phyloP scores from a whole-genome alignment of 2,329 filamentous ascomycete genomes.

The Didymella pinodella region DNA sequence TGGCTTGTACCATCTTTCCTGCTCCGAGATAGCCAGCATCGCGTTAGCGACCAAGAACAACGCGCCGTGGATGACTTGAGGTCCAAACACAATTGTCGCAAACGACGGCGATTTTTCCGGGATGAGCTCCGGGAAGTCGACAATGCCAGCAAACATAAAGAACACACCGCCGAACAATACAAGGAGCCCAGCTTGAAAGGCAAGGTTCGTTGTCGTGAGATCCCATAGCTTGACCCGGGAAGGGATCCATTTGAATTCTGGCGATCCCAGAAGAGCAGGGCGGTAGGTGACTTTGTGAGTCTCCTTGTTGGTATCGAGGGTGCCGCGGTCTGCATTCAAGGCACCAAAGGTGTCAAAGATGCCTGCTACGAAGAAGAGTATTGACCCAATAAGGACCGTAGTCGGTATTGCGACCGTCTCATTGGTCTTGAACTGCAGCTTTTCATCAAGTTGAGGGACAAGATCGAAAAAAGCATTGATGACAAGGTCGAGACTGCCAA shows the following conservation, averaged over 20 bases:
- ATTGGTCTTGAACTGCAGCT: constrained; percentile 25
- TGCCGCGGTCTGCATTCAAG: constrained; percentile 32
- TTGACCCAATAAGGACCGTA: constrained; percentile 37
- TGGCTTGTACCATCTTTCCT: constrained; percentile 40
- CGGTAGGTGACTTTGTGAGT: constrained; percentile 27
- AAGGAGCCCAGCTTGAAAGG: constrained; percentile 42
- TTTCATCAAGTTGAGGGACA: constrained; percentile 23
- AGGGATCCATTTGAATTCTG: constrained; percentile 40
- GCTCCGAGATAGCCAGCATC: constrained; percentile 37
- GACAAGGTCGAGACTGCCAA: constrained; percentile 37
- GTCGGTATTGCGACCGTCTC: constrained; percentile 32
- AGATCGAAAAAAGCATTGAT: constrained; percentile 42
- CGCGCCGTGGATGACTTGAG: constrained; percentile 37
- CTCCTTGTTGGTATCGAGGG: constrained; percentile 15
- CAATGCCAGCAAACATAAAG: constrained; percentile 43
- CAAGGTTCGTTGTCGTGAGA: constrained; percentile 29
- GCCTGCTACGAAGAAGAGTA: constrained; percentile 40
- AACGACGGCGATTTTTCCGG: constrained; percentile 26
- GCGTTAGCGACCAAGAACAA: constrained; percentile 39
- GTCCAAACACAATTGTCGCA: constrained; percentile 33
- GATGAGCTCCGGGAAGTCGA: constrained; percentile 38
- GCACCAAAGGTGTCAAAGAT: constrained; percentile 39
- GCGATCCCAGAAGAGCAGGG: constrained; percentile 35
- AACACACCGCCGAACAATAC: constrained; percentile 42
- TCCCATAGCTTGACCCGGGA: constrained; percentile 27